Conservation (phyloP, 1,284 basidiomycete genomes). For the Apiotrichum laibachii region DNA sequence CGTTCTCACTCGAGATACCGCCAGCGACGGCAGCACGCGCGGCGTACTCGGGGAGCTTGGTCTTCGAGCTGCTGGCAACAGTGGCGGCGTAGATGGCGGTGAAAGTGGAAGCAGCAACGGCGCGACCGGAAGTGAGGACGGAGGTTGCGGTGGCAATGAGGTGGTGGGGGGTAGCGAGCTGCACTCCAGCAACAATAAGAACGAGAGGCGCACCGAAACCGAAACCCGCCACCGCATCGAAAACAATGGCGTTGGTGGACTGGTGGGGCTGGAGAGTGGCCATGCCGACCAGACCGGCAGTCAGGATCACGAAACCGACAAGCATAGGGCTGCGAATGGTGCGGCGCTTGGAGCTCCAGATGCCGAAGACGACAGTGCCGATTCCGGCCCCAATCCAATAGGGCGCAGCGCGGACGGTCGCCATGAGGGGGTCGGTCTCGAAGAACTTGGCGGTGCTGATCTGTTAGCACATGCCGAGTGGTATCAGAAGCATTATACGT, state of each 20-base stretch:
- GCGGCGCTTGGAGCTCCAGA: conserved; percentile 17
- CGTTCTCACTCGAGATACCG: conserved; percentile 14
- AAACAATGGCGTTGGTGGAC: conserved; percentile 4
- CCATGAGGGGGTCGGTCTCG: conserved; percentile 14
- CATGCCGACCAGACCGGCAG: conserved; percentile 20
- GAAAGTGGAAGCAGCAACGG: conserved; percentile 18
- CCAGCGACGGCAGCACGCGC: conserved; percentile 17
- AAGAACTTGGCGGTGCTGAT: conserved; percentile 16
- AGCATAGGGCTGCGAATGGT: conserved; percentile 17
- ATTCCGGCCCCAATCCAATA: conserved; percentile 11
- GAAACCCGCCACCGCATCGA: conserved; percentile 20
- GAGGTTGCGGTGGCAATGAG: conserved; percentile 29
- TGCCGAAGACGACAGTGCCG: conserved; percentile 15
- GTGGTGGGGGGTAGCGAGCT: conserved; percentile 25
- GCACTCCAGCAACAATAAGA: conserved; percentile 23
- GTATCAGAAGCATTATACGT: not conserved
- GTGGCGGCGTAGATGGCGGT: conserved; percentile 26
- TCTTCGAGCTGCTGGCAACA: conserved; percentile 5
- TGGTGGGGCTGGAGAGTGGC: conserved; percentile 15
- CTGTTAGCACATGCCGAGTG: not conserved
- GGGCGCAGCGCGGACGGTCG: conserved; percentile 2
- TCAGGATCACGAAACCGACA: conserved; percentile 19
- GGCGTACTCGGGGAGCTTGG: conserved; percentile 18
- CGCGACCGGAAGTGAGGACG: conserved; percentile 19
- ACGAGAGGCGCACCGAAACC: conserved; percentile 27